Base-by-base conservation (phyloP, 345 rosid genomes). In the Alliaria petiolata region DNA sequence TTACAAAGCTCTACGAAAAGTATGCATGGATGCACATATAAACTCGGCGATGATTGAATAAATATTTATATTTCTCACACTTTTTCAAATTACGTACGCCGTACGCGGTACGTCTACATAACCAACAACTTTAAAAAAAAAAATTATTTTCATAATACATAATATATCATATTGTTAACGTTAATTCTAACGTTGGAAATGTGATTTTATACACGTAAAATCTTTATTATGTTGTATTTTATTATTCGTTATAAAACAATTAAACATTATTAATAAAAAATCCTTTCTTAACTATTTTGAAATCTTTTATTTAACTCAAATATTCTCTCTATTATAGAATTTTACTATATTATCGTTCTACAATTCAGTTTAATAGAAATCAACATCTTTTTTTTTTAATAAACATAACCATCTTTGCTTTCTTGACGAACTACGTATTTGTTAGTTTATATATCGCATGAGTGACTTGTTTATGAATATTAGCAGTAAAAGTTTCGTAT, bases 21-120 rank as follows among this genome's bases (percentile, higher is more conserved):
- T n/a, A n/a, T n/a, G n/a, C 15, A 10, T 16, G 16, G 4, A 43
- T 31, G 11, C 17, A 11, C 53, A 22, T 22, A 54, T 34, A 20
- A 14, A n/a, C 6, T 45, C 6, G 44, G 14, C 28, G 39, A 58
- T 47, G 49, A 38, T 16, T 58, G 45, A 47, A 19, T 28, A 38
- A 57, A 60, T 11, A 35, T 6, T 69, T 35, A 25, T 69, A 11
- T 46, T 46, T 68, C 8, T 4, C 6, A 22, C 19, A 70, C 50
- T 1, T 69, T 46, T 46, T 49, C 52, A 60, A 47, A 47, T 38
- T 70, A 47, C 17, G 50, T 49, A 46, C 14, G 38, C 74, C 57
- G 38, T 56, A 44, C 20, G 19, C 58, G 5, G 19, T 36, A 57
- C 49, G 58, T 36, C 31, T 69, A 59, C 47, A 59, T 47, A 25